Evolutionary conservation across 2,329 filamentous ascomycete genomes (phyloP).

Genomic region (Colletotrichum tanaceti): DNA sequence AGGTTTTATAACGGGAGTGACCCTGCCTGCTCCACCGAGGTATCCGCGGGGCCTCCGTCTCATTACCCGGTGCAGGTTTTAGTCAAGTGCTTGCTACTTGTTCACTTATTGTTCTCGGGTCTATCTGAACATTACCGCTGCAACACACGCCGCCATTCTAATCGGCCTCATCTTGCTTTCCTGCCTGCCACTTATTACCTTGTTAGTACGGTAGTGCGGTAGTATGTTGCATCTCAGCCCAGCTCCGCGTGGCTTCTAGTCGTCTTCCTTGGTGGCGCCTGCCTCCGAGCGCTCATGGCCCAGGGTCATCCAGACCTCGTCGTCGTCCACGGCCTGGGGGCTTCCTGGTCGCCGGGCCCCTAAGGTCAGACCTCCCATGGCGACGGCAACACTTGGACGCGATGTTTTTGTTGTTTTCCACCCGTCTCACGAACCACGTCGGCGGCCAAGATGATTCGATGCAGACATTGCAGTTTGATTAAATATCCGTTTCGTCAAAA

Average conservation of each 20-base stretch:
- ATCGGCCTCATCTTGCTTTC: no score
- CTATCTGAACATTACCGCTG: background rate
- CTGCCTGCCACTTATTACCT: background rate
- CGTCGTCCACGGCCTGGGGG: conserved; percentile 1
- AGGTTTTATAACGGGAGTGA: no score
- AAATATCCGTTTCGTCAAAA: conserved; percentile 11
- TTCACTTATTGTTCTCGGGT: background rate
- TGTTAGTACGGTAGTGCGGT: no score
- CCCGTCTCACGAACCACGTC: background rate
- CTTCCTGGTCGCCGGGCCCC: conserved; percentile 11
- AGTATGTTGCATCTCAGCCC: background rate
- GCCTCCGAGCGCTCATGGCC: conserved; percentile 1
- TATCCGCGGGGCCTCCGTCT: conserved; percentile 1
- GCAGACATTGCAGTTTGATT: conserved; percentile 5
- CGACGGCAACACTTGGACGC: conserved; percentile 14
- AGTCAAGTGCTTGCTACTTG: background rate
- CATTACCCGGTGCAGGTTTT: background rate
- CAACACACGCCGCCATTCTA: no score
- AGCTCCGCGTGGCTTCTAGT: conserved; percentile 17
- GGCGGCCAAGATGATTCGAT: background rate
- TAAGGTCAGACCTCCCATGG: conserved; percentile 3
- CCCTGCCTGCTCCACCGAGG: background rate
- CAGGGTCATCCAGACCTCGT: conserved; percentile 10
- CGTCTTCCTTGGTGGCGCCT: conserved; percentile 12
- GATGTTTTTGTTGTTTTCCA: conserved; percentile 16